phyloP scores from a whole-genome alignment of 169 alveolate genomes.

The Plasmodium ovale region DNA sequence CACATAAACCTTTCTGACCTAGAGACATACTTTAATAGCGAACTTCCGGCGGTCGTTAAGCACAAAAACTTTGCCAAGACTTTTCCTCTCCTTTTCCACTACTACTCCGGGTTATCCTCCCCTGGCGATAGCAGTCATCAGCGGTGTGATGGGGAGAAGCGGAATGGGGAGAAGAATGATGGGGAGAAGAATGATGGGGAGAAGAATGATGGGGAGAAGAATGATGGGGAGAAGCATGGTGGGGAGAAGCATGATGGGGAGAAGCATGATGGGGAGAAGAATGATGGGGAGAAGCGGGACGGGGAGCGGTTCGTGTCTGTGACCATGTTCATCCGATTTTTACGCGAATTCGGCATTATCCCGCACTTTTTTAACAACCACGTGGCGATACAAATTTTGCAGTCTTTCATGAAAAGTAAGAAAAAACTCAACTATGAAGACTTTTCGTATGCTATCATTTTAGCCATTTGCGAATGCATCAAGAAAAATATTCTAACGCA shows the following conservation, averaged over 20 bases:
- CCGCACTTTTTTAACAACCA: slow-evolving; percentile 79
- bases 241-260: not conserved
- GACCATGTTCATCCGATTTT: slow-evolving; percentile 79
- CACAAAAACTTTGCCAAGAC: slow-evolving; percentile 66
- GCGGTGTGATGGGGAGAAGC: not conserved
- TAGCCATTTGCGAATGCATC: slow-evolving; percentile 70
- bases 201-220: not conserved
- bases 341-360: slow-evolving; percentile 83
- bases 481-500: slow-evolving; percentile 70
- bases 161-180: not conserved
- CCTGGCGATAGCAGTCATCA: not conserved
- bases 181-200: not conserved
- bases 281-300: not conserved
- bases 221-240: not conserved
- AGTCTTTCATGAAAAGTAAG: slow-evolving; percentile 28
- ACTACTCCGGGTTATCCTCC: slow-evolving; percentile 28
- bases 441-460: slow-evolving; percentile 68
- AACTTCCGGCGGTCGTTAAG: slow-evolving; percentile 50
- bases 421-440: slow-evolving; percentile 62
- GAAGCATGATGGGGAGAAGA: not conserved
- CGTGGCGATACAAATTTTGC: slow-evolving; percentile 16
- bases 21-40: slow-evolving; percentile 56
- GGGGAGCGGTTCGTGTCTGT: slow-evolving; percentile 49
- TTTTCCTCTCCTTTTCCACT: slow-evolving; percentile 72
- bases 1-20: slow-evolving; percentile 42